A percentile compares a stretch with the other conserved stretches of the same genome.
Evolutionary conservation across 169 alveolate species (phyloP).

Genomic region (Perkinsus marinus): DNA sequence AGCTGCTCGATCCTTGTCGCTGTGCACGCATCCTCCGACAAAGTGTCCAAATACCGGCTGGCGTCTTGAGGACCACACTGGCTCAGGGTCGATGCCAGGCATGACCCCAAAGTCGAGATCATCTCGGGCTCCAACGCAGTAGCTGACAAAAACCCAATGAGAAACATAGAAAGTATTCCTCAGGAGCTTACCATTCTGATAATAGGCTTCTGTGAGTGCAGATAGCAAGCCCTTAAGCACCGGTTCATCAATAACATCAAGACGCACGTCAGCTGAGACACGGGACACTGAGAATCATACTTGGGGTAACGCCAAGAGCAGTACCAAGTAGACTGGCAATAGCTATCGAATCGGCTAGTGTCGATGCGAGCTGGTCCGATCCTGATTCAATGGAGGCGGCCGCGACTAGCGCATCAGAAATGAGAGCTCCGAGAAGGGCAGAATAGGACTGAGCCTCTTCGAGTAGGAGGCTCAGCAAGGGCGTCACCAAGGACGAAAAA

Average conservation of each 20-base stretch:
- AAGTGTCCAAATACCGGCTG: neutral
- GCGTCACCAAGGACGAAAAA: neutral
- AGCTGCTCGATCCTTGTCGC: neutral
- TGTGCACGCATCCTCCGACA: neutral
- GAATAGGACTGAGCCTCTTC: neutral
- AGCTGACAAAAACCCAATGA: neutral
- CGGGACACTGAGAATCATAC: neutral
- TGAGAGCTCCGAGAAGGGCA: neutral
- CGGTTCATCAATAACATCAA: neutral
- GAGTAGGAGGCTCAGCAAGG: neutral
- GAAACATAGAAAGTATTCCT: neutral
- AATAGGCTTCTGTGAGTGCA: neutral
- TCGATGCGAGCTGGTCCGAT: neutral
- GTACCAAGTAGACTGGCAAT: neutral
- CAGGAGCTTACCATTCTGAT: neutral
- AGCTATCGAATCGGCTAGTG: neutral
- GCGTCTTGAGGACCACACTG: neutral
- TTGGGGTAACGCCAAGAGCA: neutral
- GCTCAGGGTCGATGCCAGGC: neutral
- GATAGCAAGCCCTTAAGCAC: neutral
- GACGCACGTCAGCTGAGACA: neutral
- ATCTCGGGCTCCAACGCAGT: neutral
- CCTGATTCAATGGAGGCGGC: neutral
- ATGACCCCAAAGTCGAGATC: neutral
- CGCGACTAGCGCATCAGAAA: neutral